Evolutionary conservation across 306 rosid genomes (phyloP), one percentile per base, ranked within the genome.

Genomic region (Medicago ruthenica): DNA sequence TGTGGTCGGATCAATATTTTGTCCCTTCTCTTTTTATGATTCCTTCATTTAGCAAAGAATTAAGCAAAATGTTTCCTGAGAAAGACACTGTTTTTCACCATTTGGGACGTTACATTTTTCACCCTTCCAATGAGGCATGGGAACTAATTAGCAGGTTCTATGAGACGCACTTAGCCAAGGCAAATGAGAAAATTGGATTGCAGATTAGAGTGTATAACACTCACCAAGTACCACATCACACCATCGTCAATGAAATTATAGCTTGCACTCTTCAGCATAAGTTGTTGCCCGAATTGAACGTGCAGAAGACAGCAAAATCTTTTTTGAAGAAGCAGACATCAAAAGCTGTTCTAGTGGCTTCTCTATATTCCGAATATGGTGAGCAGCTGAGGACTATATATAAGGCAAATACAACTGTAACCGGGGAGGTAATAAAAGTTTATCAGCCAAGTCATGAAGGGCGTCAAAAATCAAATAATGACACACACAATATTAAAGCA

Each of bases 381-480:
- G 91, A 89, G 79, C 86, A 80, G 86, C 74, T 91, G 37, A 71
- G 83, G 71, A 76, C 82, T 73, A 63, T 87, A 84, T 91, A 87
- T 61, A 76, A 64, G 87, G 78, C 45, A 69, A 82, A 83, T 27
- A 80, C 83, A 48, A 79, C 87, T 72, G 81, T 71, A 76, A 87
- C 83, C 7, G 80, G 88, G 31, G 91, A 89, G 64, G 77, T 83
- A 64, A 58, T 91, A 37, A 81, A 86, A 36, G 76, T 87, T 54
- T 87, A 75, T 77, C 94, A 91, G 81, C 94, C 92, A 8, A 91
- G 97, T 79, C 97, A 89, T 11, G 97, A 91, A 81, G 92, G 81
- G 86, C 80, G 50, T 57, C 94, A 91, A 78, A 89, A 87, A 67
- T 87, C 87, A 1, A 85, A 83, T 48, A 80, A 85, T 74, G 88